Percentiles rank a stretch among this genome's conserved stretches.
Conservation (phyloP, 2,329 filamentous ascomycete genomes). For the Pseudocercospora ulei region DNA sequence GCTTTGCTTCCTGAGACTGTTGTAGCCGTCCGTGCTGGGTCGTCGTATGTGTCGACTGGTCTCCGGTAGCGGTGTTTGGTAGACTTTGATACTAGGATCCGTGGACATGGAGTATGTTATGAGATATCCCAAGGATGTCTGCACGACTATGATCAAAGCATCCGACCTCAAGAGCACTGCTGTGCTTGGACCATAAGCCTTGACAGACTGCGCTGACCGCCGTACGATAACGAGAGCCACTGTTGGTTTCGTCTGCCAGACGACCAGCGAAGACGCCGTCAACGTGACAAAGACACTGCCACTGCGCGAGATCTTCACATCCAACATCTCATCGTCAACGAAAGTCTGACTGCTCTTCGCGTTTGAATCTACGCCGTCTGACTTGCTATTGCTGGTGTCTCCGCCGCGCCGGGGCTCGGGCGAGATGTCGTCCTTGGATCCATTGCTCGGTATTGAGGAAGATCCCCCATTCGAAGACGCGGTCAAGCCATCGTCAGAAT, state of each 20-base stretch:
- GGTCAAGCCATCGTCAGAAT: conserved; percentile 50
- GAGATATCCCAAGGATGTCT: conserved; percentile 74
- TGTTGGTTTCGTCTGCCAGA: conserved; percentile 94
- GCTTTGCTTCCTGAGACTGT: conserved; percentile 23
- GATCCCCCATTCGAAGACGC: conserved; percentile 20
- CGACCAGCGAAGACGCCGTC: conserved; percentile 71
- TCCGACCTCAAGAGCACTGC: conserved; percentile 81
- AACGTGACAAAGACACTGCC: conserved; percentile 82
- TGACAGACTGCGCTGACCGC: conserved; percentile 68
- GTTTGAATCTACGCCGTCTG: not conserved
- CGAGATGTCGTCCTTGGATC: conserved; percentile 7
- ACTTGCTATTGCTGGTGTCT: too few species aligned
- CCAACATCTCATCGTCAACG: conserved; percentile 48
- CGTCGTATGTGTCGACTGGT: conserved; percentile 39
- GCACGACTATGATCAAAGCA: conserved; percentile 81
- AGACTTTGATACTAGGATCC: conserved; percentile 72
- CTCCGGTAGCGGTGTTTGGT: conserved; percentile 68
- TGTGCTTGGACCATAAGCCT: conserved; percentile 74
- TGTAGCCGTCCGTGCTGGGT: conserved; percentile 41
- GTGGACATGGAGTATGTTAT: conserved; percentile 90
- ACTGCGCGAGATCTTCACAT: conserved; percentile 64
- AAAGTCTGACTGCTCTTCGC: not conserved
- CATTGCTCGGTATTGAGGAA: conserved; percentile 10
- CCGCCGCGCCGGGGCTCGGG: conserved; percentile 1
- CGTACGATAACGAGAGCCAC: conserved; percentile 77